phyloP scores from a whole-genome alignment of 768 basidiomycete species.

The Chalciporus piperatus region DNA sequence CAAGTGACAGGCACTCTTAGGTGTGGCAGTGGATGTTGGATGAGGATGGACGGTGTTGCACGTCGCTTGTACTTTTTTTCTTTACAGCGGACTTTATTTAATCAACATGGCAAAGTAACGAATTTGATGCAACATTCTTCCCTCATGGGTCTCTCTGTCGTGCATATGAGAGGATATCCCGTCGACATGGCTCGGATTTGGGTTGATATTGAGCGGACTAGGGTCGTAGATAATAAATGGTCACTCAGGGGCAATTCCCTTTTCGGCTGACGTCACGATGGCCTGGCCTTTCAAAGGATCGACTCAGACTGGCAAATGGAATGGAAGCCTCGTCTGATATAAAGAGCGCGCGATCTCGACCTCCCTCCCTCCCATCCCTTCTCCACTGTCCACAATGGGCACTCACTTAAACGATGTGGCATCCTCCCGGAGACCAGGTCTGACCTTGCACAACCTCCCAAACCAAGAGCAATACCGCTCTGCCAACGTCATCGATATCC shows the following conservation, averaged over 20 bases:
- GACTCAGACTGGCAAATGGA: conserved; percentile 2
- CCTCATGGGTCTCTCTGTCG: no score
- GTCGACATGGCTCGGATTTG: no score
- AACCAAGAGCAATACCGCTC: neutral
- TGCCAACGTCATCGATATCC: neutral
- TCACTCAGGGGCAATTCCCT: neutral
- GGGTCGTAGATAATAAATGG: no score
- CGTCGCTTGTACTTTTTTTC: conserved; percentile 19
- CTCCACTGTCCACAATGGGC: conserved; percentile 15
- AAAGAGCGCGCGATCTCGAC: conserved; percentile 10
- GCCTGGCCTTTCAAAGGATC: no score
- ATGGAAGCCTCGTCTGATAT: conserved; percentile 12
- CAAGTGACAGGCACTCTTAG: neutral
- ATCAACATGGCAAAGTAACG: no score
- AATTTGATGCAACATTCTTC: no score
- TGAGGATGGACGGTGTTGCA: conserved; percentile 12
- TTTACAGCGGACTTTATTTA: conserved; percentile 17
- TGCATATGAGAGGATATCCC: no score
- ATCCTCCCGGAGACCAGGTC: conserved; percentile 3
- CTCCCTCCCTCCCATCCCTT: neutral
- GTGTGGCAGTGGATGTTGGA: neutral
- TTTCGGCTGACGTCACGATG: conserved; percentile 17
- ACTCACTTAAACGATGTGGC: neutral
- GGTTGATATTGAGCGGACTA: no score
- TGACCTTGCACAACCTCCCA: conserved; percentile 9